phyloP scores from a whole-genome alignment of 192 early-diverging fungal species.

The Funneliformis mosseae region DNA sequence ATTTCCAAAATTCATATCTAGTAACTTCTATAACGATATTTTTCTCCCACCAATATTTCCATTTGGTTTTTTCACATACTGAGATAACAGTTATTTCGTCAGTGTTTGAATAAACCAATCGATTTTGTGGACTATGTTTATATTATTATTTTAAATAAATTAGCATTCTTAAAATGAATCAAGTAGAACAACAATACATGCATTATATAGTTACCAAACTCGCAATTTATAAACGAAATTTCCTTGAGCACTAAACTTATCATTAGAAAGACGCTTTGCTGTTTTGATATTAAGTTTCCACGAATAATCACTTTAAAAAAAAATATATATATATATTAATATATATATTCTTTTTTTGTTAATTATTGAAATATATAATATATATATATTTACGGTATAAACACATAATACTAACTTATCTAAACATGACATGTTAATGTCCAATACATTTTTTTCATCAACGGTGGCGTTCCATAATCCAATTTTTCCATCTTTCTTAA shows the following conservation, averaged over 20 bases:
- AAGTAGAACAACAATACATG: not conserved
- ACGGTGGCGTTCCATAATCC: conserved; percentile 45
- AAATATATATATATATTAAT: too few species aligned
- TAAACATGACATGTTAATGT: conserved; percentile 35
- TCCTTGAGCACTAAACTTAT: conserved; percentile 38
- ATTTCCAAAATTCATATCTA: conserved; percentile 46
- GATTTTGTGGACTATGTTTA: conserved; percentile 30
- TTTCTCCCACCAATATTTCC: conserved; percentile 43
- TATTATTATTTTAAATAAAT: not conserved
- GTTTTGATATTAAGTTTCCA: conserved; percentile 42
- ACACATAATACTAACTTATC: conserved; percentile 36
- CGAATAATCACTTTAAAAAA: conserved; percentile 40
- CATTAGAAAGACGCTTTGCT: conserved; percentile 37
- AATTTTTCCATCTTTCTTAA: conserved; percentile 41
- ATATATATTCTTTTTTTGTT: not conserved
- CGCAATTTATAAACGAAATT: conserved; percentile 37
- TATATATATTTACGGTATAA: not conserved
- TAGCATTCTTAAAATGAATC: not conserved
- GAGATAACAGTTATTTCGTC: conserved; percentile 36
- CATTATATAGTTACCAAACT: conserved; percentile 27
- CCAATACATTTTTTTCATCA: conserved; percentile 35
- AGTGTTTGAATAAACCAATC: conserved; percentile 36
- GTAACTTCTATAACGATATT: conserved; percentile 44
- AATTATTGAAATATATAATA: not conserved
- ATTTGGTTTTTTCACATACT: conserved; percentile 43